These are phyloP conservation scores for Xylaria longipes DNA, from an alignment of 495 filamentous ascomycete genomes.

Conservation along the genomic window DNA sequence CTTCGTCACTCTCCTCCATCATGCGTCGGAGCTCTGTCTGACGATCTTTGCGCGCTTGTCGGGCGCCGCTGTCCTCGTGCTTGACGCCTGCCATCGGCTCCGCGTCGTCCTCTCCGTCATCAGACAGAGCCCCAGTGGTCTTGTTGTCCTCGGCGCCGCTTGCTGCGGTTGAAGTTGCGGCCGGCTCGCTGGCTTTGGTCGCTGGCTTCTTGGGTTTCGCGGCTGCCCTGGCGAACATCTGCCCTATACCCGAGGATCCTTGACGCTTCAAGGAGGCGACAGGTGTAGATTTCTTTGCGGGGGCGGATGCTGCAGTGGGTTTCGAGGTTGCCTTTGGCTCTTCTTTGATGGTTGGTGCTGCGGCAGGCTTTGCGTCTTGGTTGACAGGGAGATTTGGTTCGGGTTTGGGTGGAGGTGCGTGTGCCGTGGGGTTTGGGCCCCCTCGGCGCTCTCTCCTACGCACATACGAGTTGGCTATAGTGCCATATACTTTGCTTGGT, in stretches of 20 bases:
- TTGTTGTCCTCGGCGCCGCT: conserved; percentile 50
- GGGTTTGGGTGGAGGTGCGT: conserved; percentile 27
- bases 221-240: conserved; percentile 83
- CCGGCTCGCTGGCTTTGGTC: conserved; percentile 50
- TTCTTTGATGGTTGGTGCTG: conserved; percentile 39
- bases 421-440: conserved; percentile 32
- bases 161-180: conserved; percentile 42
- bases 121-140: conserved; percentile 61
- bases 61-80: conserved; percentile 41
- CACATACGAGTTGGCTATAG: conserved; percentile 47
- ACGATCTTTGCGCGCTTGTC: conserved; percentile 70
- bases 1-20: conserved; percentile 83
- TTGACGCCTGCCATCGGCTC: conserved; percentile 54
- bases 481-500: conserved; percentile 30
- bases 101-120: conserved; percentile 73
- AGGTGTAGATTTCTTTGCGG: conserved; percentile 48
- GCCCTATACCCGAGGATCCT: conserved; percentile 67
- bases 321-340: conserved; percentile 41
- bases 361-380: conserved; percentile 34
- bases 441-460: conserved; percentile 47
- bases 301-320: conserved; percentile 36
- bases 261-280: conserved; percentile 63
- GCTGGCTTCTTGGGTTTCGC: conserved; percentile 61
- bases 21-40: conserved; percentile 77
- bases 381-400: conserved; percentile 27